Base-by-base conservation (phyloP, 768 basidiomycete genomes). In the Tephrocybe sp. region DNA sequence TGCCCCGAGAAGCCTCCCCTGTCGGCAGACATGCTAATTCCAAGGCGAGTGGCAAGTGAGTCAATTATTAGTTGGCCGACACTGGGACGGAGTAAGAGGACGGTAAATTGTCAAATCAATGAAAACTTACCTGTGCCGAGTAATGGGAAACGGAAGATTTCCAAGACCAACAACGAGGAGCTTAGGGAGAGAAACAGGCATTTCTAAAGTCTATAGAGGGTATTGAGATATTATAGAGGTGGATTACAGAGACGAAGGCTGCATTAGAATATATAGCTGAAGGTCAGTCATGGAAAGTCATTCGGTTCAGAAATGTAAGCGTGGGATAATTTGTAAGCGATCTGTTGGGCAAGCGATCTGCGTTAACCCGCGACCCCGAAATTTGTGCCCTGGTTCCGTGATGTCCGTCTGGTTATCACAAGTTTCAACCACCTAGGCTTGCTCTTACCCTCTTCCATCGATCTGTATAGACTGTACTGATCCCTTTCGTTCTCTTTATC, bases 1-100 rank as follows among this genome's bases (percentile, higher is more conserved):
- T 73, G 73, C 5, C 80, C 82, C 24, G 59, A 53, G 53, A 77
- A 72, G 12, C 87, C 86, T 38, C 67, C 61, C 36, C 73, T 73
- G 28, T 78, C 74, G 4, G 72, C 62, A 13, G 70, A 60, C 65
- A 90, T 69, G 28, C 55, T 70, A 3, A 86, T 76, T 32, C 81
- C 80, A 9, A 87, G 68, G 8, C 82, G 76, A 16, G 63, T 53
- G 2, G 89, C 84, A 18, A 93, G 72, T 3, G 81, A 75, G 62
- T 89, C 87, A 27, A 92, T 59, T 16, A 90, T 70, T 52, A 84
- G 68, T 54, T 92, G 89, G 7, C 90, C 90, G 37, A 90, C 70
- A 52, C 89, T 92, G 46, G 15, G n/a, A 19, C 49, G 37, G 24
- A 38, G 47, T 16, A 45, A 27, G 28, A 47, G n/a, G 38, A 39